A percentile compares a stretch with the other conserved stretches of the same genome.
Conservation (phyloP, 1,139 yeast species). For the Saccharomyces hybrid region DNA sequence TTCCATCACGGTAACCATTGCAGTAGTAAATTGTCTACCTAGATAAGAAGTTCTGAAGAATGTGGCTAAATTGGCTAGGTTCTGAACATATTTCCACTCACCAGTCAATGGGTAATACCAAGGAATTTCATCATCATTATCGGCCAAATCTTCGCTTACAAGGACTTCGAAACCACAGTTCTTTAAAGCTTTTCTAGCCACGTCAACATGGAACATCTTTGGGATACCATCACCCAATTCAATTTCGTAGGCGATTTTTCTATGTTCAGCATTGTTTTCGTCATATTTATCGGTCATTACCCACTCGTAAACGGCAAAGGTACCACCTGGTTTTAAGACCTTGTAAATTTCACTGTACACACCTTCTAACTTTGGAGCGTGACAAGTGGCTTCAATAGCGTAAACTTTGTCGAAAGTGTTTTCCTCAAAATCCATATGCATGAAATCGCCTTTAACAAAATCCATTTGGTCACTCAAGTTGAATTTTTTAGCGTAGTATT, state of each 20-base stretch:
- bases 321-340: slow-evolving; percentile 96
- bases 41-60: slow-evolving; percentile 80
- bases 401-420: slow-evolving; percentile 91
- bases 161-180: slow-evolving; percentile 81
- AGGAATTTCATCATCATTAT: slow-evolving; percentile 74
- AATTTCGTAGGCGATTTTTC: slow-evolving; percentile 93
- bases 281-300: slow-evolving; percentile 95
- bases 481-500: slow-evolving; percentile 62
- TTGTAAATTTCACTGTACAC: slow-evolving; percentile 92
- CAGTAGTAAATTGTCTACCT: slow-evolving; percentile 83
- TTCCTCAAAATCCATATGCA: slow-evolving; percentile 96
- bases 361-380: slow-evolving; percentile 94
- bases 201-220: slow-evolving; percentile 81
- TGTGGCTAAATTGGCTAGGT: slow-evolving; percentile 69
- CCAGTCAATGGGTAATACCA: slow-evolving; percentile 98
- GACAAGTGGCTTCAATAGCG: slow-evolving; percentile 98
- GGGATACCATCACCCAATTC: slow-evolving; percentile 99
- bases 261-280: slow-evolving; percentile 78
- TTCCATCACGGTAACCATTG: slow-evolving; percentile 73
- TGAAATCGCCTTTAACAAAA: slow-evolving; percentile 95
- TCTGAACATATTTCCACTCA: slow-evolving; percentile 81
- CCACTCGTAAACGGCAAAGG: slow-evolving; percentile 98
- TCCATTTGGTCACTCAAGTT: slow-evolving; percentile 65
- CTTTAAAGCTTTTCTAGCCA: slow-evolving; percentile 80
- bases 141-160: slow-evolving; percentile 76